A percentile compares a stretch with the other conserved stretches of the same genome.
phyloP scores from a whole-genome alignment of 2,329 filamentous ascomycete genomes.

The Paramyrothecium sp. region DNA sequence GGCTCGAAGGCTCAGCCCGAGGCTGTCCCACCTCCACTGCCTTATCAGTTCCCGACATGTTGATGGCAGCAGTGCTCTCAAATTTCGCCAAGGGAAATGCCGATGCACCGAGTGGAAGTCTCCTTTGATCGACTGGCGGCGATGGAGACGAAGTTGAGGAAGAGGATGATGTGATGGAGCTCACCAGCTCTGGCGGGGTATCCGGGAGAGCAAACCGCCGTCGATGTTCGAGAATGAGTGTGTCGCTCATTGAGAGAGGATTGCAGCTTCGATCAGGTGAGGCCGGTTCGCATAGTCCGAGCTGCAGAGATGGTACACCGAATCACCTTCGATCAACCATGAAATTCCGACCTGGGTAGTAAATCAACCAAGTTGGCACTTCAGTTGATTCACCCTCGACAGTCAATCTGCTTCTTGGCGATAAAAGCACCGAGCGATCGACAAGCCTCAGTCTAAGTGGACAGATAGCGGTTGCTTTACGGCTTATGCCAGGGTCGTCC shows the following conservation, averaged over 20 bases:
- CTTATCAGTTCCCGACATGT: conserved; percentile 39
- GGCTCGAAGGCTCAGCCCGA: conserved; percentile 31
- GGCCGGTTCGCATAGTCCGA: background rate
- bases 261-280: background rate
- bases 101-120: conserved; percentile 36
- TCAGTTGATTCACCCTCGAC: too few relatives aligned
- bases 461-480: too few relatives aligned
- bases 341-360: too few relatives aligned
- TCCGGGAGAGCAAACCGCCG: conserved; percentile 49
- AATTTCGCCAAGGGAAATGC: conserved; percentile 59
- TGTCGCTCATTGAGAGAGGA: conserved; percentile 52
- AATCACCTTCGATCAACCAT: too few relatives aligned
- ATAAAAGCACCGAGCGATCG: too few relatives aligned
- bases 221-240: conserved; percentile 48
- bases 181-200: conserved; percentile 54
- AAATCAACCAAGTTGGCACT: too few relatives aligned
- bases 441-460: too few relatives aligned
- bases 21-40: conserved; percentile 33
- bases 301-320: background rate
- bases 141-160: conserved; percentile 41
- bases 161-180: conserved; percentile 47
- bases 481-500: too few relatives aligned
- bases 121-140: conserved; percentile 41
- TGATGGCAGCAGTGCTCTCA: conserved; percentile 45
- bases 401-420: too few relatives aligned